These are phyloP conservation scores for Suhomyces kunorum DNA, from an alignment of 1,139 yeast species.

Conservation along the genomic window DNA sequence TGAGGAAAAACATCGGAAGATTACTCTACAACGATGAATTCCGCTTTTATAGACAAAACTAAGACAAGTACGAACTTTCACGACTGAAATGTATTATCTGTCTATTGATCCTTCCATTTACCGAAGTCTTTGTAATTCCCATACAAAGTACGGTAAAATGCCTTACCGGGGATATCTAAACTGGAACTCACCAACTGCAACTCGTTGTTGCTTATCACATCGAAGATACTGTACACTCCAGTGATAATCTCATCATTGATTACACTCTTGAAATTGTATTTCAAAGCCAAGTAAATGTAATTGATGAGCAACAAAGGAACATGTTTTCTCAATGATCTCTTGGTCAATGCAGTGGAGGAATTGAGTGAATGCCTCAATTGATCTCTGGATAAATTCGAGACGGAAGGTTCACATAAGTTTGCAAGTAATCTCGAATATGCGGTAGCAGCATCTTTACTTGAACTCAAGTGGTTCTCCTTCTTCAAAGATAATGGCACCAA, in stretches of 20 bases:
- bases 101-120: constrained; percentile 67
- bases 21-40: constrained; percentile 34
- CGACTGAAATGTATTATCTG: not conserved
- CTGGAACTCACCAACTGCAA: constrained; percentile 63
- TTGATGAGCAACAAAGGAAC: constrained; percentile 62
- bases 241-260: constrained; percentile 54
- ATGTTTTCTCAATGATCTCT: constrained; percentile 61
- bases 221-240: constrained; percentile 67
- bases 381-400: constrained; percentile 21
- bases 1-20: constrained; percentile 31
- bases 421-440: constrained; percentile 59
- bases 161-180: constrained; percentile 71
- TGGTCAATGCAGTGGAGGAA: constrained; percentile 57
- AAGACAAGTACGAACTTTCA: not conserved
- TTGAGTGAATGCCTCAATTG: constrained; percentile 40
- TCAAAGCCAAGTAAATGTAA: constrained; percentile 54
- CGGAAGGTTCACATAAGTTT: constrained; percentile 72
- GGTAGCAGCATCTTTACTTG: constrained; percentile 38
- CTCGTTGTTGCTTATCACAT: constrained; percentile 68
- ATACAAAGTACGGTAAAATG: constrained; percentile 66
- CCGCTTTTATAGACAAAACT: constrained; percentile 15
- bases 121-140: constrained; percentile 76
- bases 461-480: constrained; percentile 15
- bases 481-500: constrained; percentile 46
- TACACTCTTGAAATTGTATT: constrained; percentile 46